Evolutionary conservation across 2,329 filamentous ascomycete species (phyloP).

Genomic region (Monosporascus cannonballus): DNA sequence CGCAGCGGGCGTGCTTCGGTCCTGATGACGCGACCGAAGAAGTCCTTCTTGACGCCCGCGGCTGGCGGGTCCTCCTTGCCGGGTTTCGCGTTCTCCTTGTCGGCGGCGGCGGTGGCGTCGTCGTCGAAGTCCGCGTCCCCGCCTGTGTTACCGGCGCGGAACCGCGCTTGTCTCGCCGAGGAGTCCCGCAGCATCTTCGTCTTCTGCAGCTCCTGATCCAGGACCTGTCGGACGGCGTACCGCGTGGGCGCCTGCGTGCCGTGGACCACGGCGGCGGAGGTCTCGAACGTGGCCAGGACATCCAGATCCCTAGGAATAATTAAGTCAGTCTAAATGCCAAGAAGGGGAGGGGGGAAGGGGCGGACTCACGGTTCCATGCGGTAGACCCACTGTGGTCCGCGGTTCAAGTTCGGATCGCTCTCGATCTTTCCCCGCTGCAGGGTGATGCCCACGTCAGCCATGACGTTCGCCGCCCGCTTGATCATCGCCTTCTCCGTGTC

Average conservation of each 20-base stretch:
- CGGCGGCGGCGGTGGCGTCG: no score
- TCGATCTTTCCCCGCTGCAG: constrained; percentile 81
- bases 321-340: constrained; percentile 4
- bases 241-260: constrained; percentile 65
- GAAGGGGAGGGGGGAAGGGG: not conserved
- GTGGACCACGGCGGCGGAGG: constrained; percentile 48
- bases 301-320: constrained; percentile 57
- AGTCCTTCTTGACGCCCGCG: constrained; percentile 32
- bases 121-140: constrained; percentile 23
- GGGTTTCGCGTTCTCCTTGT: constrained; percentile 32
- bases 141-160: constrained; percentile 41
- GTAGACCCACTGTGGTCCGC: constrained; percentile 73
- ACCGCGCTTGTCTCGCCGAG: constrained; percentile 59
- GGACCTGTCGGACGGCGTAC: constrained; percentile 88
- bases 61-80: constrained; percentile 23
- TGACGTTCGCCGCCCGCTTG: constrained; percentile 68
- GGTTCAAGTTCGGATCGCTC: constrained; percentile 50
- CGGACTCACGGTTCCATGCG: constrained; percentile 83
- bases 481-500: constrained; percentile 81
- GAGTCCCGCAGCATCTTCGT: constrained; percentile 62
- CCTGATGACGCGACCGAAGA: constrained; percentile 33
- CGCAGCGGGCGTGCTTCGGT: constrained; percentile 24
- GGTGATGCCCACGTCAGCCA: constrained; percentile 74
- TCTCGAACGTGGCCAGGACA: constrained; percentile 67
- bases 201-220: constrained; percentile 83